Conservation (phyloP, 2,329 filamentous ascomycete genomes). For the Fusarium falciforme region DNA sequence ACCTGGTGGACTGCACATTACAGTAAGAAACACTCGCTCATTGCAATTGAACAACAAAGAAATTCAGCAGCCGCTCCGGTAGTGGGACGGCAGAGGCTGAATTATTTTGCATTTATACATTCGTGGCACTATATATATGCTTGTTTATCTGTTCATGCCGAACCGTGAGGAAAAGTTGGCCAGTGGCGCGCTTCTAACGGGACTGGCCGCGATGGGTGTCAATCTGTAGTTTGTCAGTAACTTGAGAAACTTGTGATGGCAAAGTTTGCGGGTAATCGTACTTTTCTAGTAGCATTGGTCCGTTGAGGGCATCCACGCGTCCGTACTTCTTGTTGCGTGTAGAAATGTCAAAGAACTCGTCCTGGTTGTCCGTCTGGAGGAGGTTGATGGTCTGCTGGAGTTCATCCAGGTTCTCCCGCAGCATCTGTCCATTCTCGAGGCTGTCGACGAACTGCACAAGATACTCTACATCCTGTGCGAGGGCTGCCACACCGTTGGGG, state of each 20-base stretch:
- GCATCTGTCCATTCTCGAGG: slow-evolving; percentile 85
- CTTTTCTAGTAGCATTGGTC: slow-evolving; percentile 92
- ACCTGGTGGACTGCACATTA: slow-evolving; percentile 23
- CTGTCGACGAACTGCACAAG: slow-evolving; percentile 87
- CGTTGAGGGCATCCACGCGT: slow-evolving; percentile 90
- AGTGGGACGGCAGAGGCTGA: background rate
- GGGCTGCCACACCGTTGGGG: slow-evolving; percentile 81
- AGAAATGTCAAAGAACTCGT: slow-evolving; percentile 95
- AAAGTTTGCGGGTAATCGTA: slow-evolving; percentile 53
- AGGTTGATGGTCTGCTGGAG: slow-evolving; percentile 91
- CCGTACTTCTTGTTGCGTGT: slow-evolving; percentile 94
- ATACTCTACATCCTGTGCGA: slow-evolving; percentile 86
- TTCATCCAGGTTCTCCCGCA: slow-evolving; percentile 91
- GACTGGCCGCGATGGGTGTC: slow-evolving; percentile 70
- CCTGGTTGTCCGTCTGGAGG: slow-evolving; percentile 88
- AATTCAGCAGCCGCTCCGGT: background rate
- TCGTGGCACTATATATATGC: slow-evolving; percentile 2
- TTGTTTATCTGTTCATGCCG: slow-evolving; percentile 64
- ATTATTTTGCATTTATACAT: slow-evolving; percentile 9
- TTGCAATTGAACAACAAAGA: background rate
- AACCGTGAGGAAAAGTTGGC: slow-evolving; percentile 81
- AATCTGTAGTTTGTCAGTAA: slow-evolving; percentile 61
- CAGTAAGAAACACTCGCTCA: slow-evolving; percentile 27
- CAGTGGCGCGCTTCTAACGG: slow-evolving; percentile 72
- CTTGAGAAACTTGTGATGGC: background rate